Conservation (phyloP, 305 asterid genomes). For the Plantago coronopus region DNA sequence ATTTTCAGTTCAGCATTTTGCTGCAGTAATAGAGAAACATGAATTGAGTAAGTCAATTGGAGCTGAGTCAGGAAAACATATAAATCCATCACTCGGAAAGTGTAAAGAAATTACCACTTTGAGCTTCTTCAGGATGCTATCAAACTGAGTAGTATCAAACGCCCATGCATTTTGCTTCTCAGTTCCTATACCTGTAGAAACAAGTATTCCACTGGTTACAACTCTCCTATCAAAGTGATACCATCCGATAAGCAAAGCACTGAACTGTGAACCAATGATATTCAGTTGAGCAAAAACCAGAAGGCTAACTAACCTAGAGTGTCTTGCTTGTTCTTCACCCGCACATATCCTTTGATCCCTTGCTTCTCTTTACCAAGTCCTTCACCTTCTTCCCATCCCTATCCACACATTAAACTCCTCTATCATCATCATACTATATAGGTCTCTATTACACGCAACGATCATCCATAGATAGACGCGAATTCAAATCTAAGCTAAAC, state of each 20-base stretch:
- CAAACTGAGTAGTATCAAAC: slow-evolving; percentile 91
- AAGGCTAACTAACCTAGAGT: slow-evolving; percentile 47
- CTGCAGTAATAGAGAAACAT: slow-evolving; percentile 35
- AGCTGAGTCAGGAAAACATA: neutral
- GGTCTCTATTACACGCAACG: too few relatives aligned
- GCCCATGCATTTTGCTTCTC: slow-evolving; percentile 94
- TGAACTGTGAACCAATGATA: neutral
- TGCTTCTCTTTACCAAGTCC: slow-evolving; percentile 95
- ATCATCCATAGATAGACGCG: neutral
- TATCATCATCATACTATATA: neutral
- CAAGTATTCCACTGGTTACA: neutral
- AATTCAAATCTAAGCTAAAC: neutral
- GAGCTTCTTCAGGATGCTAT: slow-evolving; percentile 80
- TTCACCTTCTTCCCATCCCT: slow-evolving; percentile 99
- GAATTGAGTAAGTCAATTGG: slow-evolving; percentile 11
- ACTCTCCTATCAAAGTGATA: slow-evolving; percentile 11
- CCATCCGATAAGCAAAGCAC: neutral
- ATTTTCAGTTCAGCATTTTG: slow-evolving; percentile 49
- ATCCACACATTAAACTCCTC: slow-evolving; percentile 10
- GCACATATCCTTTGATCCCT: slow-evolving; percentile 89
- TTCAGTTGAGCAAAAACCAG: neutral
- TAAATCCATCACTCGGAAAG: neutral
- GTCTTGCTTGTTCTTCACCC: slow-evolving; percentile 89
- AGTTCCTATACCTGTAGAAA: slow-evolving; percentile 63
- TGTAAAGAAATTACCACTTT: slow-evolving; percentile 59